Conservation (phyloP, 768 basidiomycete genomes). For the Lanmaoa rubissima region DNA sequence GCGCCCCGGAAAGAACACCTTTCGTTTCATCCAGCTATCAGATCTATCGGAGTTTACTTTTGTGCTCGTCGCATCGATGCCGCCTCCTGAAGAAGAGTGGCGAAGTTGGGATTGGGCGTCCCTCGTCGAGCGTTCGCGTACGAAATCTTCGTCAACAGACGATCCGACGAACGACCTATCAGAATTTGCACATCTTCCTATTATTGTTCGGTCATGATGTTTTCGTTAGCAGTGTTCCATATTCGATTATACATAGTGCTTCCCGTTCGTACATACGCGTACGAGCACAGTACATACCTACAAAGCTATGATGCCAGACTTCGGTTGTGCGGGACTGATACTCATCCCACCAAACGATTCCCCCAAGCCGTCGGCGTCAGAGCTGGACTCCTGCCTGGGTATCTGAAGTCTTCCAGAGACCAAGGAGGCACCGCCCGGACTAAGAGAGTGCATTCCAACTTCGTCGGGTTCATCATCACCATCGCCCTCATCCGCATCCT, state of each 20-base stretch:
- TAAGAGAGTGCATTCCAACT: constrained; percentile 1
- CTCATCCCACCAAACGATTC: constrained; percentile 79
- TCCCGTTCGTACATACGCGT: not conserved
- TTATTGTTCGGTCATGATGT: constrained; percentile 21
- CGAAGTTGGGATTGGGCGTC: constrained; percentile 26
- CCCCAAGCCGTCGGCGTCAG: constrained; percentile 55
- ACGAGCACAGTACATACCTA: not conserved
- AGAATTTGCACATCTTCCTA: constrained; percentile 19
- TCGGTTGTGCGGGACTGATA: constrained; percentile 63
- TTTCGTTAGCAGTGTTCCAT: not conserved
- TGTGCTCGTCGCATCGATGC: constrained; percentile 40
- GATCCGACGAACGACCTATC: constrained; percentile 3
- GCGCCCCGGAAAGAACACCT: constrained; percentile 43
- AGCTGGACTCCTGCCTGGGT: constrained; percentile 20
- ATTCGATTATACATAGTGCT: not conserved
- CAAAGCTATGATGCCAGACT: constrained; percentile 12
- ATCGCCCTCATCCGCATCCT: constrained; percentile 43
- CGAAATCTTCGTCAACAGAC: not conserved
- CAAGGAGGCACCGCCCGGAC: not conserved
- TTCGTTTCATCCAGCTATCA: constrained; percentile 51
- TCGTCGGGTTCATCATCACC: not conserved
- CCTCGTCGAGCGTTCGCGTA: not conserved
- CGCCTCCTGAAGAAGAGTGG: constrained; percentile 23
- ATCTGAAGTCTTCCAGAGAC: constrained; percentile 21
- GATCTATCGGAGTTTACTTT: constrained; percentile 43